Evolutionary conservation across 805 yeast species (phyloP).

Genomic region (Lachancea nothofagi): DNA sequence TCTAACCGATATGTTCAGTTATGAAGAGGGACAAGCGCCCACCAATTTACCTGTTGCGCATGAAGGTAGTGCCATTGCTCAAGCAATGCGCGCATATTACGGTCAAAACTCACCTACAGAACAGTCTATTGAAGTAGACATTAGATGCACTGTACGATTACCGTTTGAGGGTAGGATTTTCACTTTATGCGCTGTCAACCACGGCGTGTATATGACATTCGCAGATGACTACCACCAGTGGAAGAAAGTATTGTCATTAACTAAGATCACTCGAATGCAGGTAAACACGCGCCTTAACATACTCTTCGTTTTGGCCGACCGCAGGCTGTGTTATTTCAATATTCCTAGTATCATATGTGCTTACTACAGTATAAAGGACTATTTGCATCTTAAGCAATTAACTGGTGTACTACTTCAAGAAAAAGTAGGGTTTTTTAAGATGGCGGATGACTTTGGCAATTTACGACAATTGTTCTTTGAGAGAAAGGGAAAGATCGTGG

Average conservation of each 20-base stretch:
- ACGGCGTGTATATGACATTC: conserved; percentile 54
- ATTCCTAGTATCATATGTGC: conserved; percentile 58
- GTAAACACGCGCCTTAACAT: conserved; percentile 44
- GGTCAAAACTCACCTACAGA: background rate
- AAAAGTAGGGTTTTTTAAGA: conserved; percentile 54
- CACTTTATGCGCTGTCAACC: conserved; percentile 52
- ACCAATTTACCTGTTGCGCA: conserved; percentile 49
- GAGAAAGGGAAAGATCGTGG: conserved; percentile 43
- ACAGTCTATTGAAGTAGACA: conserved; percentile 17
- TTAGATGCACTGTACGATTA: conserved; percentile 44
- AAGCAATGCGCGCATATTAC: conserved; percentile 31
- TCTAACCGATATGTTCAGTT: conserved; percentile 59
- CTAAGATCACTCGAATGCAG: conserved; percentile 53
- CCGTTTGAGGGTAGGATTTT: conserved; percentile 41
- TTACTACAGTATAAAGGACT: conserved; percentile 40
- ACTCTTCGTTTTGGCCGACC: conserved; percentile 53
- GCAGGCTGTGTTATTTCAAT: conserved; percentile 54
- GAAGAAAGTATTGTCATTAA: conserved; percentile 51
- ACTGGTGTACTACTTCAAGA: conserved; percentile 50
- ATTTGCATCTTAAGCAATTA: conserved; percentile 31
- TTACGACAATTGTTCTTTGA: conserved; percentile 52
- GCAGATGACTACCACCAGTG: conserved; percentile 36
- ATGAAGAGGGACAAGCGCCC: conserved; percentile 49
- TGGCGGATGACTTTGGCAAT: conserved; percentile 64
- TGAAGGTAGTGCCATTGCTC: conserved; percentile 47